Conservation (phyloP, 768 basidiomycete genomes). For the Clavulina sp. region DNA sequence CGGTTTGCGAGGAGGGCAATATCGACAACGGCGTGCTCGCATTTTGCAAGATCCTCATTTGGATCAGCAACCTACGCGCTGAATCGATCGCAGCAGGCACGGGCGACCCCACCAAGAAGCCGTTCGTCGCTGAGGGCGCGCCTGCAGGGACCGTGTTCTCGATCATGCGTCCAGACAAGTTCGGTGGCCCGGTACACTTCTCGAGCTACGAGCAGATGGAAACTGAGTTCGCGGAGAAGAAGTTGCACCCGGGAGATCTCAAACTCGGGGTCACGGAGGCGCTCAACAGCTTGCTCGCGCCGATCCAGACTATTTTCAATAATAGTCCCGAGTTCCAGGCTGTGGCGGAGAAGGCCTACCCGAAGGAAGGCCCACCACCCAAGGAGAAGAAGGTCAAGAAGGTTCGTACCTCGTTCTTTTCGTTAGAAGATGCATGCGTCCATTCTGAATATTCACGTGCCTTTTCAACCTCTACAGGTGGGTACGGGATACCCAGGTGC, state of each 20-base stretch:
- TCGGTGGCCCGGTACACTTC: conserved; percentile 58
- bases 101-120: conserved; percentile 3
- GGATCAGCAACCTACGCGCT: conserved; percentile 57
- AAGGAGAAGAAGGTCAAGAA: conserved; percentile 37
- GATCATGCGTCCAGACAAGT: conserved; percentile 59
- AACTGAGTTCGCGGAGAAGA: conserved; percentile 55
- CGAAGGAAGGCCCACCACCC: conserved; percentile 19
- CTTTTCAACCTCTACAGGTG: conserved; percentile 69
- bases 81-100: conserved; percentile 32
- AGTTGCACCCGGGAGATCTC: conserved; percentile 78
- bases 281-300: conserved; percentile 57
- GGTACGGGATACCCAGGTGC: conserved; percentile 50
- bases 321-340: conserved; percentile 65
- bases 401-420: conserved; percentile 13
- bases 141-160: conserved; percentile 72
- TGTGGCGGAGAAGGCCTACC: conserved; percentile 68
- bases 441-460: conserved; percentile 22
- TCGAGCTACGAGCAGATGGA: conserved; percentile 43
- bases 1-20: conserved; percentile 91
- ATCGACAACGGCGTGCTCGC: conserved; percentile 77
- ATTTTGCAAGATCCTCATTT: conserved; percentile 78
- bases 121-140: conserved; percentile 46
- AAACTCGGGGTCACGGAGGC: conserved; percentile 62
- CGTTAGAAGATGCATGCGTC: neutral
- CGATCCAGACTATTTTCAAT: conserved; percentile 64